phyloP scores from a whole-genome alignment of 306 rosid genomes.

The Vicia villosa region DNA sequence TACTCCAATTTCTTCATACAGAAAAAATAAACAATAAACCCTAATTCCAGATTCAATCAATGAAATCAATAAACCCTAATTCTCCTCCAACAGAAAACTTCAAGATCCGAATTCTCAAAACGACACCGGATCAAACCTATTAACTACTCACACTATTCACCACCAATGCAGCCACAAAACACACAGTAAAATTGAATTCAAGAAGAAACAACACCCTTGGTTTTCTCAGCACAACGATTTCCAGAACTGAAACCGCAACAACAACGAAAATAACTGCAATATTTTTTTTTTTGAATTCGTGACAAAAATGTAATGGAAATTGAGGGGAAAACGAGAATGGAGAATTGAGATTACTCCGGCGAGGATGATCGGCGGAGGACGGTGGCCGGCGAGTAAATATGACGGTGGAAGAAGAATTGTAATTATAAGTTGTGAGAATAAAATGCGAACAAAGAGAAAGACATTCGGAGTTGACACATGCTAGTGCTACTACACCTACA shows the following conservation, averaged over 20 bases:
- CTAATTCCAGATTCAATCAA: conserved; percentile 35
- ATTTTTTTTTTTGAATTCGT: background rate
- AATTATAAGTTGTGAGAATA: conserved; percentile 27
- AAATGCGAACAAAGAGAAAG: conserved; percentile 20
- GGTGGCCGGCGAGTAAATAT: conserved; percentile 34
- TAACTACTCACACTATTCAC: background rate
- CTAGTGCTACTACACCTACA: background rate
- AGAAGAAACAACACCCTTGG: background rate
- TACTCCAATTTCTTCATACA: conserved; percentile 18
- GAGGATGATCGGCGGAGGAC: conserved; percentile 22
- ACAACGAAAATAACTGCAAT: background rate
- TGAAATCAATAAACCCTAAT: background rate
- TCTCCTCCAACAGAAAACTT: background rate
- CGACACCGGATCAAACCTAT: conserved; percentile 27
- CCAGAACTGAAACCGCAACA: conserved; percentile 24
- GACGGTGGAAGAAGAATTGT: conserved; percentile 4
- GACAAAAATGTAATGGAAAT: background rate
- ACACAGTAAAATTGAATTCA: background rate
- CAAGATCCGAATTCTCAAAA: conserved; percentile 37
- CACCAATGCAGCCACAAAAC: conserved; percentile 37
- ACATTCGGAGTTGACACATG: conserved; percentile 42
- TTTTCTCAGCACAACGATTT: background rate
- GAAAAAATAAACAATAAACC: conserved; percentile 11
- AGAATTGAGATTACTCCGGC: background rate
- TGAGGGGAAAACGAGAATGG: background rate